Base-by-base conservation (phyloP, 108 stramenopile genomes). In the Cyclostephanos tholiformis region DNA sequence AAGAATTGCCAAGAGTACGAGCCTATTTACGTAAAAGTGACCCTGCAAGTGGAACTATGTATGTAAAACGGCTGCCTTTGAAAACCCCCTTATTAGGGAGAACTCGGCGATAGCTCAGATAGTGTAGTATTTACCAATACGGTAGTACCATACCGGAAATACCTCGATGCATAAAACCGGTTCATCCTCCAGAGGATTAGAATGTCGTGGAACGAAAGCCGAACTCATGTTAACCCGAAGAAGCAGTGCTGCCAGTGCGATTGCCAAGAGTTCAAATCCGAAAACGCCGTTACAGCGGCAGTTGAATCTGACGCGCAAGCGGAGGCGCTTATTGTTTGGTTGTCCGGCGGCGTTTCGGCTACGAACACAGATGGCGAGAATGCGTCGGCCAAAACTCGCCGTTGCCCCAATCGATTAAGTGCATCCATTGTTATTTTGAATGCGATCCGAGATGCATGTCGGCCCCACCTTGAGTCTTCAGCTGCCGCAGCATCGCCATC, bases 381-480 rank as follows among this genome's bases (percentile, higher is more conserved):
- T 16, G 22, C 32, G 25, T 19, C 22, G 53, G 49, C 39, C 50
- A 23, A 70, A 35, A 12, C 65, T 27, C 23, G 14, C n/a, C 27
- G 19, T 16, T 65, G 72, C 58, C 43, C 65, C 49, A 67, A 68
- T 57, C 58, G 76, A 59, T 69, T 65, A 32, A 43, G 41, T 26
- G 70, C 86, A 9, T 90, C 93, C 2, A 84, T 91, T 72, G 61
- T 76, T 0, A 85, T 91, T 50, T 72, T 91, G 20, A 91, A 89
- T 69, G 89, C 84, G 10, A 86, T 94, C 61, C 86, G 91, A 35
- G 89, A 89, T 80, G 93, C 89, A 7, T 91, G 89, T 70, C 86
- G 85, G 43, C 72, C 65, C 6, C 83, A 81, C 67, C 72, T 91
- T 22, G 89, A 86, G 67, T 51, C 52, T 23, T 25, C 69, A 61